These are phyloP conservation scores for Cynara cardunculus DNA, from an alignment of 129 eudicot genomes.

Conservation along the genomic window DNA sequence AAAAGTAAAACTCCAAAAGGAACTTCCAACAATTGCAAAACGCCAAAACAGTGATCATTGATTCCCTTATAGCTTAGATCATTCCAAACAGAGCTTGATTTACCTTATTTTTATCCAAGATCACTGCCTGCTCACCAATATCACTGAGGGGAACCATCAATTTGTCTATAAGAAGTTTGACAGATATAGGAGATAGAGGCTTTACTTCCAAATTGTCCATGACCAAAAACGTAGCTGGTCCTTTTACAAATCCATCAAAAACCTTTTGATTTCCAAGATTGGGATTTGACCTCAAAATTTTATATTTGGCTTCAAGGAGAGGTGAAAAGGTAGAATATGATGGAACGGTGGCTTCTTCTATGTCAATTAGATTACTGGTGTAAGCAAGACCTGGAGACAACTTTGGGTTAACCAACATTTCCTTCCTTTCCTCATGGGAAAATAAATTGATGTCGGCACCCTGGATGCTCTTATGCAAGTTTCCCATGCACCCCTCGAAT, in stretches of 20 bases:
- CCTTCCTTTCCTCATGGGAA: slow-evolving; percentile 1
- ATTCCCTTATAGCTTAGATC: background rate
- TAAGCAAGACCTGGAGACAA: slow-evolving; percentile 14
- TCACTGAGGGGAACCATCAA: slow-evolving; percentile 2
- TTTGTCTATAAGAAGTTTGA: slow-evolving; percentile 5
- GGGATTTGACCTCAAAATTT: background rate
- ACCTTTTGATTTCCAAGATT: background rate
- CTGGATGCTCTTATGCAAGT: slow-evolving; percentile 4
- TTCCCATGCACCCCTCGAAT: slow-evolving; percentile 17
- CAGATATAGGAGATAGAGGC: slow-evolving; percentile 13
- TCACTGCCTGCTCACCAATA: background rate
- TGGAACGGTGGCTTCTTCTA: slow-evolving; percentile 1
- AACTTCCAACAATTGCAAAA: background rate
- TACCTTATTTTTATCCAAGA: slow-evolving; percentile 18
- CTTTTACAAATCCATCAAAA: background rate
- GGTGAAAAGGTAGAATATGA: background rate
- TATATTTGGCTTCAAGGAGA: background rate
- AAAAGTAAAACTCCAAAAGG: background rate
- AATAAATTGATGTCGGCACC: slow-evolving; percentile 2
- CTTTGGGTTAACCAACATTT: slow-evolving; percentile 8
- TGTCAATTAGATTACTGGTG: background rate
- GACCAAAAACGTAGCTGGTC: slow-evolving; percentile 7
- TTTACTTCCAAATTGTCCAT: slow-evolving; percentile 14
- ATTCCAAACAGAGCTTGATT: background rate
- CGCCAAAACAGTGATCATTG: background rate